Percentiles rank a stretch among this genome's conserved stretches.
phyloP scores from a whole-genome alignment of 495 filamentous ascomycete genomes.

The Pseudomonodictys pantanalensis region DNA sequence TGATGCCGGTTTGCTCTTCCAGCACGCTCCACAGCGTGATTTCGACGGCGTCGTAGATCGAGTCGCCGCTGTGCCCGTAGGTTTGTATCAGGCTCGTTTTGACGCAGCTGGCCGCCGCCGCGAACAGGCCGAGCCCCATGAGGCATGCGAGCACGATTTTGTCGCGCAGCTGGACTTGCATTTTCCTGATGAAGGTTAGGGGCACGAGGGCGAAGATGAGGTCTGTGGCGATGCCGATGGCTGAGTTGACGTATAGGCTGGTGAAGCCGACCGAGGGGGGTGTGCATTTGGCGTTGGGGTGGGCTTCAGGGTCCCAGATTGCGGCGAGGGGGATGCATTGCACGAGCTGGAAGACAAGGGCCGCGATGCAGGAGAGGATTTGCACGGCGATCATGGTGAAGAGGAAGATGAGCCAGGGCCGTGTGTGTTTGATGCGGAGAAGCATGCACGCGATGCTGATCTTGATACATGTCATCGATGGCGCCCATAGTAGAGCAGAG shows the following conservation, averaged over 20 bases:
- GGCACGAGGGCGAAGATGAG: slow-evolving; percentile 38
- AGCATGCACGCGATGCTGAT: slow-evolving; percentile 40
- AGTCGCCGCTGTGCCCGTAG: slow-evolving; percentile 32
- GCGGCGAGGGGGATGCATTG: slow-evolving; percentile 36
- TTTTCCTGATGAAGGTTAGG: slow-evolving; percentile 38
- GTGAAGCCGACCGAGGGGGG: slow-evolving; percentile 8
- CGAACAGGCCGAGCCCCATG: slow-evolving; percentile 40
- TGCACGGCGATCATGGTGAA: slow-evolving; percentile 32
- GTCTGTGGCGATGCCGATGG: slow-evolving; percentile 37
- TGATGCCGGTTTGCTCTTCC: slow-evolving; percentile 38
- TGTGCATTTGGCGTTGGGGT: slow-evolving; percentile 32
- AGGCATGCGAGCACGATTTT: slow-evolving; percentile 36
- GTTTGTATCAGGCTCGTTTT: slow-evolving; percentile 33
- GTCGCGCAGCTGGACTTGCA: slow-evolving; percentile 38
- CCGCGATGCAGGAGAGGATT: slow-evolving; percentile 29
- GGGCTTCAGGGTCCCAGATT: slow-evolving; percentile 33
- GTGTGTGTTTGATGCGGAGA: slow-evolving; percentile 36
- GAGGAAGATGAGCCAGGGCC: slow-evolving; percentile 33
- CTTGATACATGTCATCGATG: slow-evolving; percentile 39
- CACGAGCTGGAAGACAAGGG: slow-evolving; percentile 32
- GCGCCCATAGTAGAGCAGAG: slow-evolving; percentile 17
- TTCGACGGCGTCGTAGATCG: slow-evolving; percentile 33
- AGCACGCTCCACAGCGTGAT: slow-evolving; percentile 35
- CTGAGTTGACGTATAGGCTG: slow-evolving; percentile 33
- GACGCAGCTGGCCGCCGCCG: slow-evolving; percentile 34